Conservation (phyloP, 352 stramenopile genomes). For the Phytophthora palmivora region DNA sequence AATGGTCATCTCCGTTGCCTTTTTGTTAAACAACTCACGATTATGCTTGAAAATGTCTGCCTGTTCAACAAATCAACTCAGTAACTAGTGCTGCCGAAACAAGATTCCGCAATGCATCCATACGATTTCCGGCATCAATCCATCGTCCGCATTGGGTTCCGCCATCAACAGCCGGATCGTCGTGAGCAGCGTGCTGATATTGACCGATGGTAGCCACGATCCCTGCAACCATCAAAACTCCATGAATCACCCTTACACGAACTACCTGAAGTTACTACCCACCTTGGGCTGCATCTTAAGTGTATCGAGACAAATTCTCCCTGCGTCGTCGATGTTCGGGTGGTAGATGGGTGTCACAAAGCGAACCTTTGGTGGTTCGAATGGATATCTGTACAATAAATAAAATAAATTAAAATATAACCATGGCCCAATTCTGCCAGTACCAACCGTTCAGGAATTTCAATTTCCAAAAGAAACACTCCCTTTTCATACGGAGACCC, state of each 20-base stretch:
- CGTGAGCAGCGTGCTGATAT: constrained; percentile 91
- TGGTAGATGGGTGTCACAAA: constrained; percentile 88
- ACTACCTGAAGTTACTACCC: neutral
- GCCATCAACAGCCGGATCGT: constrained; percentile 92
- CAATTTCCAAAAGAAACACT: constrained; percentile 76
- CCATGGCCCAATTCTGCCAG: too few species aligned
- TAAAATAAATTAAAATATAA: neutral
- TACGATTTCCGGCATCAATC: constrained; percentile 91
- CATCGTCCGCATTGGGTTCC: constrained; percentile 91
- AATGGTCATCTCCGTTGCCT: constrained; percentile 65
- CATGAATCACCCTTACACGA: too few species aligned
- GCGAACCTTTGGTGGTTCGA: constrained; percentile 82
- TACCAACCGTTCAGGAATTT: constrained; percentile 69
- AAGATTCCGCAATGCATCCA: neutral
- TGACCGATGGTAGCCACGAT: constrained; percentile 92
- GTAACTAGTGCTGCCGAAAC: too few species aligned
- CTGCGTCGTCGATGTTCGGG: constrained; percentile 86
- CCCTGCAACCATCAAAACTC: constrained; percentile 52
- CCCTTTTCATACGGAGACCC: constrained; percentile 84
- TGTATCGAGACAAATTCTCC: constrained; percentile 91
- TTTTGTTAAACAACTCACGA: constrained; percentile 70
- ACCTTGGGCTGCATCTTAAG: constrained; percentile 93
- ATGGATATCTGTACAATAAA: constrained; percentile 69
- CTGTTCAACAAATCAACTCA: constrained; percentile 27
- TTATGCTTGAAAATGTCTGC: constrained; percentile 85